These are phyloP conservation scores for Alternaria burnsii DNA, from an alignment of 2,329 filamentous ascomycete genomes.

Conservation along the genomic window DNA sequence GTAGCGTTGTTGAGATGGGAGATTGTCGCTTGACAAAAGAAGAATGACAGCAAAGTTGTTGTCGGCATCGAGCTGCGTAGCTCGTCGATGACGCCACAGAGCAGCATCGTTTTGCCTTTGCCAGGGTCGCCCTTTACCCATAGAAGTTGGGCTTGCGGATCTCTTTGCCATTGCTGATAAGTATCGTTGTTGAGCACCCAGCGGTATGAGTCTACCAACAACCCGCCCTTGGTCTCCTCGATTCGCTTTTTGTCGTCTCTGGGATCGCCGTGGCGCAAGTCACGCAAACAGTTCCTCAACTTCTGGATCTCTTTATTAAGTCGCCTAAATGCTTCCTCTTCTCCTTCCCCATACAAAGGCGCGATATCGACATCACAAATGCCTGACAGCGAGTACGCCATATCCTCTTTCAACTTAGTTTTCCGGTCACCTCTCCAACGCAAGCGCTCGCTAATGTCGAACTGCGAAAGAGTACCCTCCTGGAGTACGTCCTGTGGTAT, in stretches of 20 bases:
- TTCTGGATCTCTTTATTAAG: not conserved
- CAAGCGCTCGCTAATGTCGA: not conserved
- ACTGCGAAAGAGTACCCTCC: not conserved
- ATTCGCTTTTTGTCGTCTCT: not conserved
- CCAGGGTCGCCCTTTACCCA: too few species aligned
- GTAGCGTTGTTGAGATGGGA: too few species aligned
- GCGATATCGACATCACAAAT: not conserved
- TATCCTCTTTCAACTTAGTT: constrained; percentile 1
- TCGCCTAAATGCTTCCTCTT: not conserved
- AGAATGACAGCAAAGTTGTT: rapidly evolving
- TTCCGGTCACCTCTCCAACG: not conserved
- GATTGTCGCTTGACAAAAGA: too few species aligned
- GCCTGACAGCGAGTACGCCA: constrained; percentile 1
- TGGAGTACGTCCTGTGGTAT: not conserved
- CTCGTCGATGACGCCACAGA: too few species aligned
- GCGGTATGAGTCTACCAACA: constrained; percentile 1
- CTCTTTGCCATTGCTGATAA: rapidly evolving
- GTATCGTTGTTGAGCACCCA: rapidly evolving
- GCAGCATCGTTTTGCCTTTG: rapidly evolving
- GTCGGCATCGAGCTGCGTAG: rapidly evolving
- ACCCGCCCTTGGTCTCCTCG: not conserved
- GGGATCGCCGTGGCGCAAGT: not conserved
- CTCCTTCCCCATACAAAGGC: not conserved
- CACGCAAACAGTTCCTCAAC: not conserved
- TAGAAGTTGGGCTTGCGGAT: too few species aligned